Conservation (phyloP, 176 grass and related monocot genomes). For the Melocanna baccifera region DNA sequence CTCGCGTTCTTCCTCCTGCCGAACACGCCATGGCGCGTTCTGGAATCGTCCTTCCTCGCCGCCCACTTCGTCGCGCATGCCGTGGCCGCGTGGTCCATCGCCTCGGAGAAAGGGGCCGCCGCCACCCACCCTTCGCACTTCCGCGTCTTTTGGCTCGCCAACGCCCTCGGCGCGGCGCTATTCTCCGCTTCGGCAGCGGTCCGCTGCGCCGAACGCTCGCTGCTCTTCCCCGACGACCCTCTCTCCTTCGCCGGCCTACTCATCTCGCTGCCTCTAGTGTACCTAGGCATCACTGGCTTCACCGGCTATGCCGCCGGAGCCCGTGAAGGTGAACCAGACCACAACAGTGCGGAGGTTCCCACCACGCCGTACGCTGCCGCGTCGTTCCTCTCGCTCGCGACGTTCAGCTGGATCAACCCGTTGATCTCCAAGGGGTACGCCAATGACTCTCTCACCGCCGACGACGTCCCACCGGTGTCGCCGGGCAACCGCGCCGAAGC, state of each 20-base stretch:
- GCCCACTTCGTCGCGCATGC: slow-evolving; percentile 25
- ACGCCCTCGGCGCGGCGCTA: slow-evolving; percentile 3
- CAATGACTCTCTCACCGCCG: not conserved
- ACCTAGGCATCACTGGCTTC: not conserved
- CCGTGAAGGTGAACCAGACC: not conserved
- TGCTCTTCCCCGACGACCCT: slow-evolving; percentile 24
- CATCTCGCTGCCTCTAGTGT: slow-evolving; percentile 27
- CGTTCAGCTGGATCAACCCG: slow-evolving; percentile 47
- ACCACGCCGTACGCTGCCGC: slow-evolving; percentile 19
- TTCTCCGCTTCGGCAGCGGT: not conserved
- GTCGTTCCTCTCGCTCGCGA: slow-evolving; percentile 36
- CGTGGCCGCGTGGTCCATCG: slow-evolving; percentile 12
- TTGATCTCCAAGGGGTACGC: slow-evolving; percentile 33
- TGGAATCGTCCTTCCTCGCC: slow-evolving; percentile 23
- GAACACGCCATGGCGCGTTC: no score
- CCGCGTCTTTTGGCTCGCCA: slow-evolving; percentile 34
- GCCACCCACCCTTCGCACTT: not conserved
- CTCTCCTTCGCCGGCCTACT: slow-evolving; percentile 24
- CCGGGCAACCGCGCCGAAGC: slow-evolving; percentile 1
- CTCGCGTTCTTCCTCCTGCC: slow-evolving; percentile 26
- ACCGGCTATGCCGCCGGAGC: not conserved
- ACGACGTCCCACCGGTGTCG: slow-evolving; percentile 29
- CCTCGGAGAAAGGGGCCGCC: not conserved
- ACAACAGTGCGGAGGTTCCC: not conserved
- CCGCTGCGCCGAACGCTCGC: not conserved